Evolutionary conservation across 1,139 yeast species (phyloP), one percentile per base, ranked within the genome.

Genomic region (Geotrichum restrictum): DNA sequence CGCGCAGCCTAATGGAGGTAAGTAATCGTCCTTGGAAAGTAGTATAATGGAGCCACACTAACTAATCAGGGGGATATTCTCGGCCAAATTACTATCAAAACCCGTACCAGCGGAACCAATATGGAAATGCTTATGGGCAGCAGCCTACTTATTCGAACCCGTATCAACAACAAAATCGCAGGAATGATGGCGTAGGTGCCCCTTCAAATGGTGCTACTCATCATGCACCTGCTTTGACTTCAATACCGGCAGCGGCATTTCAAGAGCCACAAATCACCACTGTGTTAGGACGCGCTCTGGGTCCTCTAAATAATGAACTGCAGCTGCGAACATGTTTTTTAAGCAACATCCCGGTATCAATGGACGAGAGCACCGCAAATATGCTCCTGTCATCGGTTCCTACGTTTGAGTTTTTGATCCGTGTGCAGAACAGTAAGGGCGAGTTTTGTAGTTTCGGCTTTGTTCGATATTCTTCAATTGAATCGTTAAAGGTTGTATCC

Each of bases 241-340:
- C 38, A n/a, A 11, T 34, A 29, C 14, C 36, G 24, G 14, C 44
- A 13, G 38, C 33, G 41, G 22, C 45, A 33, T 10, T 6, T 38
- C 38, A 39, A 27, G 41, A 24, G 10, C 19, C 48, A 7, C 49
- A 34, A 34, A 33, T 33, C 27, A 14, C 18, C 89, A 93, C 1
- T 21, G 29, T 37, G 31, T 19, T 22, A n/a, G 49, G 48, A n/a
- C 34, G 45, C n/a, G 22, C 50, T 18, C 46, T 59, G 13, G 57
- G 58, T 41, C 60, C 62, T 13, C 56, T 60, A 55, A 56, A 66
- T 16, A 51, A 56, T 10, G 68, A 68, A 22, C 67, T 66, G 42
- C 67, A 65, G 52, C 56, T 63, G 31, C 59, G 66, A 31, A 66
- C 70, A 8, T 51, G 69, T n/a, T 68, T 60, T 52, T 49, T 69